Percentiles rank a stretch among this genome's conserved stretches.
These are phyloP conservation scores for Xylaria sp. DNA, from an alignment of 2,329 filamentous ascomycete genomes.

Conservation along the genomic window DNA sequence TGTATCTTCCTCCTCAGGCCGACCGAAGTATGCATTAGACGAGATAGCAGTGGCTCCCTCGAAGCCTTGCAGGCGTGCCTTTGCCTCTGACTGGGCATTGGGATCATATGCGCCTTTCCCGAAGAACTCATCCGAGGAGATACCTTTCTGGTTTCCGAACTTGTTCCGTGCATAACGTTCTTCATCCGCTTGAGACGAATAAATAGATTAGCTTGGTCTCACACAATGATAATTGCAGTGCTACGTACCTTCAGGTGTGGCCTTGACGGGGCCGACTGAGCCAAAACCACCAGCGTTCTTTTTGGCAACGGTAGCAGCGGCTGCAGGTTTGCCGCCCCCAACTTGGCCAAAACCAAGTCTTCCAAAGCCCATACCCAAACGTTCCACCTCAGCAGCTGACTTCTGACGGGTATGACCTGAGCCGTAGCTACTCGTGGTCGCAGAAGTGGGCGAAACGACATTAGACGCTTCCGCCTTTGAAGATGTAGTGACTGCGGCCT, in stretches of 20 bases:
- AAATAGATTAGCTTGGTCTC: slow-evolving; percentile 32
- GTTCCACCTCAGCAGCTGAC: slow-evolving; percentile 80
- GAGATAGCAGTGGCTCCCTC: slow-evolving; percentile 92
- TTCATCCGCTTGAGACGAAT: slow-evolving; percentile 63
- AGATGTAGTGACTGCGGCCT: slow-evolving; percentile 44
- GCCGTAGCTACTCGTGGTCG: slow-evolving; percentile 71
- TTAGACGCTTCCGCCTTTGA: slow-evolving; percentile 57
- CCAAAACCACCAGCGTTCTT: slow-evolving; percentile 88
- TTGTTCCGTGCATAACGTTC: slow-evolving; percentile 85
- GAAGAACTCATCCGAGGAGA: slow-evolving; percentile 98
- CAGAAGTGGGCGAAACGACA: slow-evolving; percentile 75
- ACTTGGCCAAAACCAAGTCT: slow-evolving; percentile 89
- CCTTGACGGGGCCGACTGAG: slow-evolving; percentile 77
- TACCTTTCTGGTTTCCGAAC: slow-evolving; percentile 92
- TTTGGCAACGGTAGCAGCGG: slow-evolving; percentile 60
- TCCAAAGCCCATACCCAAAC: slow-evolving; percentile 85
- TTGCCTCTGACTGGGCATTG: slow-evolving; percentile 80
- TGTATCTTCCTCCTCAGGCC: slow-evolving; percentile 77
- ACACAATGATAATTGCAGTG: background rate
- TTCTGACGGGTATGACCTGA: slow-evolving; percentile 65
- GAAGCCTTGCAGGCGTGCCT: slow-evolving; percentile 85
- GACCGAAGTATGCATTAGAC: slow-evolving; percentile 96
- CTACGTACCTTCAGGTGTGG: slow-evolving; percentile 67
- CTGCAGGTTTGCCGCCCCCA: slow-evolving; percentile 64
- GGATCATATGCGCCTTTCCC: slow-evolving; percentile 88